Evolutionary conservation across 257 asterid species (phyloP), one percentile per base, ranked within the genome.

Genomic region (Solanum gracilifrons): DNA sequence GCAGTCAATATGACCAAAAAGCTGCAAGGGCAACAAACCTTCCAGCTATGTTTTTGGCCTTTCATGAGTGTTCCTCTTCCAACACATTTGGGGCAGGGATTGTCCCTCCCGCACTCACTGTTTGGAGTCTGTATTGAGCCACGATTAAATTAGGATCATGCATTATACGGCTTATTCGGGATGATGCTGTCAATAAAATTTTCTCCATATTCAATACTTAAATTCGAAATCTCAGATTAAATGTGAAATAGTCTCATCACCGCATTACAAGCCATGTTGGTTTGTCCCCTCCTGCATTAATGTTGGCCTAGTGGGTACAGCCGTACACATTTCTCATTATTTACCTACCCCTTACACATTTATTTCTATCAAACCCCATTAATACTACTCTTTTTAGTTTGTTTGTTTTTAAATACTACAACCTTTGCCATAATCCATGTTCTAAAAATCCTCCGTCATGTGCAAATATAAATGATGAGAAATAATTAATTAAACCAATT

Each of bases 281-380:
- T 18, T 3, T 60, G 69, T 23, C 69, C 16, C 41, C 41, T 71
- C 23, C 12, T 76, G 25, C 84, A 77, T 62, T 55, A 74, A 60
- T 74, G n/a, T 64, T 85, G 84, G 27, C 69, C 66, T 36, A 51
- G 39, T 69, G 7, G 58, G 85, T 86, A 88, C 87, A 86, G 71
- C 88, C 87, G 90, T 88, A 86, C 90, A 68, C 15, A 51, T 58
- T 62, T 68, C 83, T 85, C 18, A 77, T 88, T 29, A 35, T 58
- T 27, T 32, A 51, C 66, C 66, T 29, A 27, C 25, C 16, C 27
- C 66, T 80, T 46, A 5, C 25, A n/a, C 85, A 41, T 77, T 41
- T 41, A 77, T 41, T 76, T 27, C 11, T 27, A 76, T 76, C 35
- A n/a, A 41, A 77, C 5, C 64, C 15, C 21, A 80, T 27, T 46